These are phyloP conservation scores for Cornus kousa DNA, from an alignment of 148 eudicot genomes.

Conservation along the genomic window DNA sequence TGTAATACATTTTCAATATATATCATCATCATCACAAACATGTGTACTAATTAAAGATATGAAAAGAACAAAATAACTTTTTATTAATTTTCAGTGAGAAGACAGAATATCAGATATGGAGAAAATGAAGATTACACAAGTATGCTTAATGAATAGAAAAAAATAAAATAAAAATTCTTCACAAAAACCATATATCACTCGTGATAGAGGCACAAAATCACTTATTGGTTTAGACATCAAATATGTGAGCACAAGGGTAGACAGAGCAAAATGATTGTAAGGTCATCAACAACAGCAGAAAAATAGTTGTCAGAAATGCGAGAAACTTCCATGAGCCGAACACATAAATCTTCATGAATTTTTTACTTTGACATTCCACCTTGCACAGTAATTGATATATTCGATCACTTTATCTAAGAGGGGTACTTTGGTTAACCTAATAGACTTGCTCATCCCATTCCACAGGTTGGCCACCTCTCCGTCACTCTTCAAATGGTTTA, in stretches of 20 bases:
- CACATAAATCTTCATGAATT: slow-evolving; percentile 17
- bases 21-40: too few species aligned
- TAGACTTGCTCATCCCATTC: slow-evolving; percentile 44
- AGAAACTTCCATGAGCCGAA: not conserved
- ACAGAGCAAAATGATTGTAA: slow-evolving; percentile 39
- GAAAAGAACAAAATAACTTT: too few species aligned
- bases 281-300: slow-evolving; percentile 27
- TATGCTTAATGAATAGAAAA: too few species aligned
- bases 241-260: slow-evolving; percentile 21
- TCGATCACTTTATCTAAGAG: slow-evolving; percentile 32
- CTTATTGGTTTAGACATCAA: too few species aligned
- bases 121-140: too few species aligned
- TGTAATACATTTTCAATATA: too few species aligned
- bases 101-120: too few species aligned
- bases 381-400: slow-evolving; percentile 27
- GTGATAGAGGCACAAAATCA: too few species aligned
- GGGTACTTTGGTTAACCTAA: slow-evolving; percentile 26
- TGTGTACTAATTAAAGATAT: too few species aligned
- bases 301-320: slow-evolving; percentile 17
- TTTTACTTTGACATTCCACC: slow-evolving; percentile 20
- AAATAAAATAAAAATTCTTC: too few species aligned
- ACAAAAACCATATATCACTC: too few species aligned
- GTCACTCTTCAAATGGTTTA: slow-evolving; percentile 6
- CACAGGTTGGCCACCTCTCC: slow-evolving; percentile 32
- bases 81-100: too few species aligned